phyloP scores from a whole-genome alignment of 495 filamentous ascomycete genomes.

The Hyaloscypha hepaticicola region DNA sequence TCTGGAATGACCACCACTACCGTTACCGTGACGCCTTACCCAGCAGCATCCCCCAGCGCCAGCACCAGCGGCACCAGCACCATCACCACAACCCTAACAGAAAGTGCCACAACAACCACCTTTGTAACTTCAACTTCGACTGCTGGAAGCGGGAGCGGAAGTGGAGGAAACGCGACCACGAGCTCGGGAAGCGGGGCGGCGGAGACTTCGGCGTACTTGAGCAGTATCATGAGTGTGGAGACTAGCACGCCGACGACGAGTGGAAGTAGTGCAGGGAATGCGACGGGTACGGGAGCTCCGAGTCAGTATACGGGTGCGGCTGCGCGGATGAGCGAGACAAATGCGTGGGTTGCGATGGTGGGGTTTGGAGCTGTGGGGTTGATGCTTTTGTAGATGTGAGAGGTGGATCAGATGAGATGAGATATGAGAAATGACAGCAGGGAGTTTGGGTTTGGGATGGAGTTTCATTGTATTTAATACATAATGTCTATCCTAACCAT shows the following conservation, averaged over 20 bases:
- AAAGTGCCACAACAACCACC: background rate
- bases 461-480: conserved; percentile 3
- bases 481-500: background rate
- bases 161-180: no score
- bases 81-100: background rate
- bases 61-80: background rate
- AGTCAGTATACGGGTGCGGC: conserved; percentile 15
- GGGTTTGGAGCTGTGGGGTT: background rate
- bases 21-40: background rate
- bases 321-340: background rate
- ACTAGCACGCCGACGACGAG: background rate
- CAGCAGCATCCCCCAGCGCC: background rate
- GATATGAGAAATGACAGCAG: conserved; percentile 1
- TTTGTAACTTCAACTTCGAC: background rate
- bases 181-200: background rate
- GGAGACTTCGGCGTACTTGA: conserved; percentile 8
- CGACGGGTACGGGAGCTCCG: conserved; percentile 3
- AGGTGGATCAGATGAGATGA: background rate
- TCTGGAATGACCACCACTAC: conserved; percentile 10
- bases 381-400: conserved; percentile 9
- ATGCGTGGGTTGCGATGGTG: conserved; percentile 7
- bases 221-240: conserved; percentile 13
- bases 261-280: background rate
- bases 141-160: background rate
- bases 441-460: conserved; percentile 10